phyloP scores from a whole-genome alignment of 2,329 filamentous ascomycete species.

The Graphilbum ipis-grandicollis region DNA sequence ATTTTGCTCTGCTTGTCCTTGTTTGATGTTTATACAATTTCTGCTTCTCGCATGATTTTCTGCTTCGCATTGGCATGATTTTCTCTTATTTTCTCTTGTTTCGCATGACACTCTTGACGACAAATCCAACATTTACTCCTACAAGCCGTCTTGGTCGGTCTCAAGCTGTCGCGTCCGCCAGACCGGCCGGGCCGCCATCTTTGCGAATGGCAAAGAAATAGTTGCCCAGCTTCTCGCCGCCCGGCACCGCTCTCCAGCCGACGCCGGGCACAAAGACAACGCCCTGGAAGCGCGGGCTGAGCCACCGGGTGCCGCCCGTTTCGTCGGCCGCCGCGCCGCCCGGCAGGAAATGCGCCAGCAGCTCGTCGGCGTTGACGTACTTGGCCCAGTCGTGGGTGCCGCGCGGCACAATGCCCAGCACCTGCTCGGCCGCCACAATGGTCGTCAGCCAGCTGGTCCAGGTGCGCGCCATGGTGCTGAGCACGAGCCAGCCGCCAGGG shows the following conservation, averaged over 20 bases:
- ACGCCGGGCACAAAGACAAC: constrained; percentile 80
- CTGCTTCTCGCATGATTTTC: too few relatives aligned
- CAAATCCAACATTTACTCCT: too few relatives aligned
- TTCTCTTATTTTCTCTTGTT: too few relatives aligned
- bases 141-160: too few relatives aligned
- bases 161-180: too few relatives aligned
- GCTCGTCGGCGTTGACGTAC: constrained; percentile 78
- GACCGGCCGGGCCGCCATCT: too few relatives aligned
- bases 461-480: constrained; percentile 83
- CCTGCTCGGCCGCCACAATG: constrained; percentile 77
- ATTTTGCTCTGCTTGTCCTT: too few relatives aligned
- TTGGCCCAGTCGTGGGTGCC: constrained; percentile 96
- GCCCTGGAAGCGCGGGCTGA: constrained; percentile 47
- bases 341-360: constrained; percentile 17
- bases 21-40: too few relatives aligned
- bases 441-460: constrained; percentile 84
- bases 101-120: too few relatives aligned
- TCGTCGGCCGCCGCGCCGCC: neutral
- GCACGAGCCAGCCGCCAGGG: constrained; percentile 83
- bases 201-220: constrained; percentile 81
- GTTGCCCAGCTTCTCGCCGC: constrained; percentile 77
- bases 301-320: constrained; percentile 29
- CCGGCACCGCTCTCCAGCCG: constrained; percentile 71
- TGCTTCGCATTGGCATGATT: too few relatives aligned
- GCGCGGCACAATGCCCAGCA: constrained; percentile 71